These are phyloP conservation scores for Phytophthora niederhauseri DNA, from an alignment of 352 stramenopile species.

Conservation along the genomic window DNA sequence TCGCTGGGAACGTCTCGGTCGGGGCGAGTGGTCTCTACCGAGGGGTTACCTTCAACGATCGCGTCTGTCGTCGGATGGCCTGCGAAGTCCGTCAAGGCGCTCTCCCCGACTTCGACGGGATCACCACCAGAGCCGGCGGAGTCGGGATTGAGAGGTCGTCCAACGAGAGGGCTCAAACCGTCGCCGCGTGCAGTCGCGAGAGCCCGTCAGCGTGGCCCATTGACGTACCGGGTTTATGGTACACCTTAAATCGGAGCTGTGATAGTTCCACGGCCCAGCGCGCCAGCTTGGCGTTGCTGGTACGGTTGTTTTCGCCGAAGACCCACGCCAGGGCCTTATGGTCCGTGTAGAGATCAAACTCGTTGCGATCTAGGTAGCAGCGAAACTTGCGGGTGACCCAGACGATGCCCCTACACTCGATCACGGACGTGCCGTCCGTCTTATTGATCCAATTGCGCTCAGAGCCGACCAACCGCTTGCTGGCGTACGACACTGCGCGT, in stretches of 20 bases:
- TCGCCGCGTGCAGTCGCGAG: not conserved
- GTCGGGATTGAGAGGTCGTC: not conserved
- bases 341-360: not conserved
- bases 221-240: not conserved
- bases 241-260: not conserved
- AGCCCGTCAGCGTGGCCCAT: not conserved
- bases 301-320: not conserved
- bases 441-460: slow-evolving; percentile 7
- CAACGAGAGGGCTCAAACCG: not conserved
- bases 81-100: too few species aligned
- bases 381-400: not conserved
- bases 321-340: not conserved
- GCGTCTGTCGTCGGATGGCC: too few species aligned
- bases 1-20: too few species aligned
- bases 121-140: not conserved
- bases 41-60: too few species aligned
- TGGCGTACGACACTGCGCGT: not conserved
- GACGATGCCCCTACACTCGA: slow-evolving; percentile 4
- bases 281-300: not conserved
- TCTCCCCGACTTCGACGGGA: not conserved
- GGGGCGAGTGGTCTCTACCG: too few species aligned
- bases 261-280: slow-evolving; percentile 2
- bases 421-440: not conserved
- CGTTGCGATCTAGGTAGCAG: not conserved
- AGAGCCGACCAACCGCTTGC: not conserved